Evolutionary conservation across 75 land plant genomes (phyloP).

Genomic region (Sequoia sempervirens): DNA sequence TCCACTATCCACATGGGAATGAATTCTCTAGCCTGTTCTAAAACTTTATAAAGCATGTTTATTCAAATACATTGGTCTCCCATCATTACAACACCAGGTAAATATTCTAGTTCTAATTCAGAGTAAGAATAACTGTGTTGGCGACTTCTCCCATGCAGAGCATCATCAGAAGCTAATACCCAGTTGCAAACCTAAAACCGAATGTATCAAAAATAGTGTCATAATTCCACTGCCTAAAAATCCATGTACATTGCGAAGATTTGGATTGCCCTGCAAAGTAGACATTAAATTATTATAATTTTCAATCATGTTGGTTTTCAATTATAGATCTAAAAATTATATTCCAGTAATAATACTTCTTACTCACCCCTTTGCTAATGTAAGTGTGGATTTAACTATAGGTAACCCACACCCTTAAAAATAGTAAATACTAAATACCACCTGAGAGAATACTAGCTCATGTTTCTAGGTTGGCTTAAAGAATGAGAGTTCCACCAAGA

Average conservation of each 20-base stretch:
- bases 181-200: conserved; percentile 69
- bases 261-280: conserved; percentile 58
- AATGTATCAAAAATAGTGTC: conserved; percentile 74
- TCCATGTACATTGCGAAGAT: conserved; percentile 68
- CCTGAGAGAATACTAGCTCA: not conserved
- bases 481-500: no score
- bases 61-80: not conserved
- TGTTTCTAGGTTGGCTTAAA: not conserved
- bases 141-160: not conserved
- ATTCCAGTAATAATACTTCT: not conserved
- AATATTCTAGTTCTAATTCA: not conserved
- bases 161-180: conserved; percentile 38
- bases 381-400: not conserved
- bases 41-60: not conserved
- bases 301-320: not conserved
- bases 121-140: not conserved
- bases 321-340: not conserved
- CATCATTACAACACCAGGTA: no score
- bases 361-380: no score
- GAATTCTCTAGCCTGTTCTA: not conserved
- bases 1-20: not conserved
- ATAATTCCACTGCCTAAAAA: conserved; percentile 78
- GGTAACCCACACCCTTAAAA: not conserved
- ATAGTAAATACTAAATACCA: not conserved
- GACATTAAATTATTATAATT: not conserved